Base-by-base conservation (phyloP, 164 flowering plant species). In the Santalum album region DNA sequence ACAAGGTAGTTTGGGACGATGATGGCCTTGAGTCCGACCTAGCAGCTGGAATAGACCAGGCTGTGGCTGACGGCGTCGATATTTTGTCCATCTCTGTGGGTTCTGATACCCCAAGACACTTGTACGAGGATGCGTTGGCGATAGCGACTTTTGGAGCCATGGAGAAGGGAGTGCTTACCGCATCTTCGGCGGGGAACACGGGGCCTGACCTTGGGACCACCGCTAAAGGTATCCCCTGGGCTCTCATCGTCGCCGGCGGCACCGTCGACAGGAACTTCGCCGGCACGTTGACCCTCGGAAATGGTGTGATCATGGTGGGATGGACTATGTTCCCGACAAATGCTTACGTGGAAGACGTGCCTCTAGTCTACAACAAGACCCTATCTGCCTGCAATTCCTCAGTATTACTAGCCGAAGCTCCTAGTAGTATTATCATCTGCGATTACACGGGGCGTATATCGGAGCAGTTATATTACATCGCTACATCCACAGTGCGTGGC, bases 61-160 rank as follows among this genome's bases (percentile, higher is more conserved):
- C 89, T 0, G 55, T 83, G 2, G 68, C 67, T 0, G 87, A 86
- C 49, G 94, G 87, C 1, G 89, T 86, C 7, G 87, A 86, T 44
- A 74, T 86, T 5, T 66, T 82, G 1, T 86, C 87, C 0, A 63
- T 82, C 5, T 81, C 87, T 0, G 16, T 81, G 67, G 84, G 83
- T 1, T 67, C 65, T 19, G 56, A 59, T 12, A 10, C 10, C 0
- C 17, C 24, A 0, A 43, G 19, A 11, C 75, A 73, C 0, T 19
- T 79, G 27, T 77, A 72, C 49, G 56, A 71, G 42, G 77, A 82
- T 47, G 74, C 81, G 0, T 60, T 78, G 1, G 79, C 82, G n/a
- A 72, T 81, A 17, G 86, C 74, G 2, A 61, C 83, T 0, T 79
- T 73, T 55, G 75, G 74, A 1, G 86, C 86, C 1, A 73, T 76